Evolutionary conservation across 768 basidiomycete species (phyloP).

Genomic region (Russula griseocarnosa): DNA sequence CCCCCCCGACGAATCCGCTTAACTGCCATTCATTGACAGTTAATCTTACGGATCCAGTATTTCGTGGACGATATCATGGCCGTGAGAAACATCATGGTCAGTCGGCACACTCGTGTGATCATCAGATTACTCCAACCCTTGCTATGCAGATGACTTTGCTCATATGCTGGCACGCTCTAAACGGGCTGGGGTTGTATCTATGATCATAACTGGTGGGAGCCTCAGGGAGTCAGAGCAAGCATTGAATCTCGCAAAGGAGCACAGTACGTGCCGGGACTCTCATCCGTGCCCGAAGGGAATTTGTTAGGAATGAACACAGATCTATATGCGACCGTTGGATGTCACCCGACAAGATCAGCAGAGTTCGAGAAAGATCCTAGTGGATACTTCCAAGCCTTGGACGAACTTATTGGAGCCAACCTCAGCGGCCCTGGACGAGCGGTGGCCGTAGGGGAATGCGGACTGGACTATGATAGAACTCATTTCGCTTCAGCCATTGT

Average conservation of each 20-base stretch:
- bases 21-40: slow-evolving; percentile 27
- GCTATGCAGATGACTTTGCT: slow-evolving; percentile 54
- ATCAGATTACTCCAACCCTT: not conserved
- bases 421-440: slow-evolving; percentile 52
- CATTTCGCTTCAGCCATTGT: slow-evolving; percentile 57
- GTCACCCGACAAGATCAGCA: slow-evolving; percentile 70
- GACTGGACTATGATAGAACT: slow-evolving; percentile 75
- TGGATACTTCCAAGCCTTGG: slow-evolving; percentile 62
- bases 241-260: slow-evolving; percentile 53
- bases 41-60: slow-evolving; percentile 42
- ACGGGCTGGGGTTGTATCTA: slow-evolving; percentile 57
- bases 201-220: slow-evolving; percentile 76
- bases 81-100: slow-evolving; percentile 37
- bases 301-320: slow-evolving; percentile 32
- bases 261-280: slow-evolving; percentile 37
- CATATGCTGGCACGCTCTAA: slow-evolving; percentile 53
- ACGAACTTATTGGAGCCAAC: slow-evolving; percentile 48
- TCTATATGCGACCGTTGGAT: slow-evolving; percentile 70
- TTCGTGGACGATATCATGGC: slow-evolving; percentile 38
- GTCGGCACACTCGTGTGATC: not conserved
- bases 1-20: not conserved
- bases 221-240: slow-evolving; percentile 60
- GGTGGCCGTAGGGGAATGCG: slow-evolving; percentile 77
- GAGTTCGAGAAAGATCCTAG: slow-evolving; percentile 59
- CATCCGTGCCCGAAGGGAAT: not conserved